A percentile compares a stretch with the other conserved stretches of the same genome.
Conservation (phyloP, 208 protist species). For the Leishmania amazonensis region DNA sequence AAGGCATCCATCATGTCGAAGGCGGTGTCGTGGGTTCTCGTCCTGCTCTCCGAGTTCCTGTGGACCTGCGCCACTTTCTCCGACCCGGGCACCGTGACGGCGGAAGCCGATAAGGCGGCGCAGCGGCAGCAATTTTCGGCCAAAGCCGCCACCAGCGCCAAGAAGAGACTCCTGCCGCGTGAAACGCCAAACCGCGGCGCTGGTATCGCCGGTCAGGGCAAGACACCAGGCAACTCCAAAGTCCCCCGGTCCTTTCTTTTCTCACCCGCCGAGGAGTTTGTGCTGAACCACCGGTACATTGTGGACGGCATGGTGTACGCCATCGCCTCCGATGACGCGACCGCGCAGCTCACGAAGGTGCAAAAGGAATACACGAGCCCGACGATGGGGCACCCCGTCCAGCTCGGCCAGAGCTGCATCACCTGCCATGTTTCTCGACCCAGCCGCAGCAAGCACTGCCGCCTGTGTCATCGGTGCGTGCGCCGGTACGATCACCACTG, state of each 20-base stretch:
- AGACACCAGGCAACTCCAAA: neutral
- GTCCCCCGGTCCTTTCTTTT: slow-evolving; percentile 18
- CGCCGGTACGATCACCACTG: slow-evolving; percentile 97
- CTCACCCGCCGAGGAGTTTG: slow-evolving; percentile 54
- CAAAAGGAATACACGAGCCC: slow-evolving; percentile 21
- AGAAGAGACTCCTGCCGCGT: neutral
- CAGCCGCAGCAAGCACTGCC: slow-evolving; percentile 95
- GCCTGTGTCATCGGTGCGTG: slow-evolving; percentile 92
- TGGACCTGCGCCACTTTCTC: slow-evolving; percentile 71
- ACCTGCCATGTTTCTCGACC: slow-evolving; percentile 85
- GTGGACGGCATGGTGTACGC: slow-evolving; percentile 84
- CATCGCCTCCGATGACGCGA: slow-evolving; percentile 21
- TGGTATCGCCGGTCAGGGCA: neutral
- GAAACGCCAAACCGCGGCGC: neutral
- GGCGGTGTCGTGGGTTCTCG: slow-evolving; percentile 55
- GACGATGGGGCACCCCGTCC: slow-evolving; percentile 5
- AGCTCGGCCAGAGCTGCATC: slow-evolving; percentile 51
- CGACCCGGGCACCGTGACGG: slow-evolving; percentile 87
- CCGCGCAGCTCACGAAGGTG: slow-evolving; percentile 10
- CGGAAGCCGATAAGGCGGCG: slow-evolving; percentile 31
- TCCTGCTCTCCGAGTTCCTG: slow-evolving; percentile 61
- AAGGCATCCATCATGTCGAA: slow-evolving; percentile 51
- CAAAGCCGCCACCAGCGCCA: neutral
- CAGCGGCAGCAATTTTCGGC: slow-evolving; percentile 26
- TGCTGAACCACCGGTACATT: slow-evolving; percentile 68